Conservation (phyloP, 352 stramenopile species). For the Phytopythium sindhum region DNA sequence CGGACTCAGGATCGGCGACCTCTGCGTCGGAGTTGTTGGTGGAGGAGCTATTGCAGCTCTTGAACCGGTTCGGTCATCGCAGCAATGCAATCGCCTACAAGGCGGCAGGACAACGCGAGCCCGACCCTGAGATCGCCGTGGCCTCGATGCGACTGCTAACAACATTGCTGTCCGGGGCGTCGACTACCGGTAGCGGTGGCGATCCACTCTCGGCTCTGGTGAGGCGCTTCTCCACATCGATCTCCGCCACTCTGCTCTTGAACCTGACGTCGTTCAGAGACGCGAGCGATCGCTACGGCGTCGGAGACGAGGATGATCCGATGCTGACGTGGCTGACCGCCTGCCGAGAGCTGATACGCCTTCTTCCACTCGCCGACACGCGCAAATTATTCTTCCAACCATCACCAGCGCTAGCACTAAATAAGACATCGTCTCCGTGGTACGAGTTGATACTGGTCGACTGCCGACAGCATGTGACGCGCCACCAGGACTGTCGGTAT, state of each 20-base stretch:
- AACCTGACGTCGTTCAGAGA: constrained; percentile 14
- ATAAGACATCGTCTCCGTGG: constrained; percentile 5
- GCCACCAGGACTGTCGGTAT: constrained; percentile 9
- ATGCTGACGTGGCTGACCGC: constrained; percentile 20
- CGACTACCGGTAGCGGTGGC: not conserved
- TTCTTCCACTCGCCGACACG: constrained; percentile 7
- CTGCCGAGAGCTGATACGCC: constrained; percentile 3
- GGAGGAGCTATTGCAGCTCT: constrained; percentile 19
- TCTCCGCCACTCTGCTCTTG: constrained; percentile 14
- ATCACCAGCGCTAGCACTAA: not conserved
- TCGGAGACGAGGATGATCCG: not conserved
- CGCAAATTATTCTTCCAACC: not conserved
- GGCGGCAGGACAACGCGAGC: constrained; percentile 2
- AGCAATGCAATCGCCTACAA: constrained; percentile 1
- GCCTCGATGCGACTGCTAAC: constrained; percentile 9
- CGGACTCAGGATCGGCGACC: not conserved
- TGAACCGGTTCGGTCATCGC: constrained; percentile 19
- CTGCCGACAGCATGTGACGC: constrained; percentile 6
- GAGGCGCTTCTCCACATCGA: constrained; percentile 11
- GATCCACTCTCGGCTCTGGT: constrained; percentile 6
- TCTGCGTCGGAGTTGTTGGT: constrained; percentile 7
- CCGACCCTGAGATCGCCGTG: constrained; percentile 10
- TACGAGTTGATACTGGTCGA: constrained; percentile 18
- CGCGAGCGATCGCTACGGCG: not conserved
- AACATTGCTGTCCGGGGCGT: not conserved